Base-by-base conservation (phyloP, 2,329 filamentous ascomycete species). In the Nigrograna mackinnonii region DNA sequence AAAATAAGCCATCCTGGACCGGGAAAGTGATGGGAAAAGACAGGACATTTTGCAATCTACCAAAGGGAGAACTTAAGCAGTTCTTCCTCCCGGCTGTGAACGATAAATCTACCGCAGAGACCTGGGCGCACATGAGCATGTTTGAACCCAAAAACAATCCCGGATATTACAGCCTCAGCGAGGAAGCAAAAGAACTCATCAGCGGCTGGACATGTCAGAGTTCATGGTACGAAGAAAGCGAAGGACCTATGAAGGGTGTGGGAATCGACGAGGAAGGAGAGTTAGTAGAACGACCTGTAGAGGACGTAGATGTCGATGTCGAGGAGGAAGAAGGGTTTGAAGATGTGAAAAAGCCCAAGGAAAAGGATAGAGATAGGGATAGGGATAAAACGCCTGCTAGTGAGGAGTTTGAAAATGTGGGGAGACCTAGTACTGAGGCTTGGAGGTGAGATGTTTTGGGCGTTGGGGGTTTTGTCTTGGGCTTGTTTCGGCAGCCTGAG, bases 21-120 rank as follows among this genome's bases (percentile, higher is more conserved):
- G 85, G 67, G 71, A 80, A 40, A 74, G 78, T 89, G 24, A 67
- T 87, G 14, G 85, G 85, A 1, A 81, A 79, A 37, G 78, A 91
- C 49, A 79, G 94, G 55, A 97, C 92, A 0, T 99, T 97, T 65
- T 96, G 91, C 71, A 89, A 90, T 44, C 66, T 71, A 0, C 68
- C 68, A n/a, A 69, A 68, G 28, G 62, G 60, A 12, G 55, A 60
- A 7, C 41, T 64, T 7, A 52, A 51, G 37, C 47, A 60, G 20
- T 65, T 58, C 43, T 70, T 68, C 42, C 38, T 68, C n/a, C 60
- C 66, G 1, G 59, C 61, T 4, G 75, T 91, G 42, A 99, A 97
- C 63, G 85, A 95, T 46, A 83, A 81, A 57, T 89, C 87, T 1
- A 74, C 71, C 9, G 89, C 95, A 56, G 94, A 97, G 73, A 84